These are phyloP conservation scores for Tricholoma saponaceum DNA, from an alignment of 768 basidiomycete genomes.

Conservation along the genomic window DNA sequence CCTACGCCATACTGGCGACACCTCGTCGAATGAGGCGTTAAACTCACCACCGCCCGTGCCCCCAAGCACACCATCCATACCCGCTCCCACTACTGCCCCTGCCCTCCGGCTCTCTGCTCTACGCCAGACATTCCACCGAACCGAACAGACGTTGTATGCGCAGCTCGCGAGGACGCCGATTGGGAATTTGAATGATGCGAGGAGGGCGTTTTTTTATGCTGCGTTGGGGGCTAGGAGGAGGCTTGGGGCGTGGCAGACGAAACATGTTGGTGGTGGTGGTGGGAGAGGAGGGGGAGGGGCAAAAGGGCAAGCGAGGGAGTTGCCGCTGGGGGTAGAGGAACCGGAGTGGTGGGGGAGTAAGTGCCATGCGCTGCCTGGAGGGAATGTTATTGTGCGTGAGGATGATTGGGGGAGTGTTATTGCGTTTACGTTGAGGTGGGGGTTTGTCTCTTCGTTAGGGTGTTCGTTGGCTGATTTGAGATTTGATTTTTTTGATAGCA, in stretches of 20 bases:
- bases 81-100: conserved; percentile 24
- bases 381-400: conserved; percentile 63
- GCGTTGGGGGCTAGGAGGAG: conserved; percentile 52
- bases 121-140: conserved; percentile 52
- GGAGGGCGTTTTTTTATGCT: conserved; percentile 50
- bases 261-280: conserved; percentile 39
- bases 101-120: conserved; percentile 42
- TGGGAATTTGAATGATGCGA: conserved; percentile 54
- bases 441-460: conserved; percentile 3
- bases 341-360: conserved; percentile 65
- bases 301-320: conserved; percentile 13
- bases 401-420: conserved; percentile 78
- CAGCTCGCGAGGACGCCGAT: conserved; percentile 47
- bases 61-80: conserved; percentile 3
- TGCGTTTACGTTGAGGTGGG: conserved; percentile 68
- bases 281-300: conserved; percentile 5
- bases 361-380: conserved; percentile 63
- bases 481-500: conserved; percentile 32
- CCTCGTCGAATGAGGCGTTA: too few relatives aligned
- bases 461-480: conserved; percentile 2
- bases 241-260: conserved; percentile 59
- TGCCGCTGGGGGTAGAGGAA: conserved; percentile 33
- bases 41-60: not conserved
- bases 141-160: conserved; percentile 55
- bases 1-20: not conserved